These are phyloP conservation scores for Petasospora rhodanensis DNA, from an alignment of 1,139 yeast genomes.

Conservation along the genomic window DNA sequence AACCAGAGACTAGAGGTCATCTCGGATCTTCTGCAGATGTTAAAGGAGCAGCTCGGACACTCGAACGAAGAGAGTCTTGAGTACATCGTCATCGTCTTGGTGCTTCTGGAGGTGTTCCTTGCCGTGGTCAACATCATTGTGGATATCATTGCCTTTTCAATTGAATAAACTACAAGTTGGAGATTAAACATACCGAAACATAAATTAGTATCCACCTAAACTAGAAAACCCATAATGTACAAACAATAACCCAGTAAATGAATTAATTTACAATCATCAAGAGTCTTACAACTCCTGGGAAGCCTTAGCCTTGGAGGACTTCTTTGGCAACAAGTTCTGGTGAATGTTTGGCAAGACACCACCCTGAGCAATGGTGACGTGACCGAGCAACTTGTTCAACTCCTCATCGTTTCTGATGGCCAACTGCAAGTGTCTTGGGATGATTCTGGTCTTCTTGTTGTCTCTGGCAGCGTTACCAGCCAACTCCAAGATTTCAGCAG, in stretches of 20 bases:
- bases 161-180: not conserved
- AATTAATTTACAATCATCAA: conserved; percentile 15
- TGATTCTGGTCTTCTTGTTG: conserved; percentile 96
- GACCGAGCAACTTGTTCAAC: conserved; percentile 89
- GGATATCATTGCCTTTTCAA: conserved; percentile 32
- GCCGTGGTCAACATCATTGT: conserved; percentile 68
- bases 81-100: conserved; percentile 85
- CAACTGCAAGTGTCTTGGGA: conserved; percentile 96
- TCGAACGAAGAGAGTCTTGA: conserved; percentile 89
- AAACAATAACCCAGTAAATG: conserved; percentile 30
- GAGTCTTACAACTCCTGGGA: conserved; percentile 73
- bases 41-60: conserved; percentile 94
- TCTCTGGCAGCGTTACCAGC: conserved; percentile 99
- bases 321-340: conserved; percentile 94
- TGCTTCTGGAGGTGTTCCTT: conserved; percentile 87
- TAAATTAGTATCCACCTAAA: conserved; percentile 28
- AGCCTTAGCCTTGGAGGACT: conserved; percentile 77
- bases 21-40: conserved; percentile 88
- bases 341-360: conserved; percentile 98
- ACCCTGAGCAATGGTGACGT: conserved; percentile 96
- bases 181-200: conserved; percentile 18
- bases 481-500: conserved; percentile 95
- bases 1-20: conserved; percentile 93
- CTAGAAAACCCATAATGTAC: conserved; percentile 28
- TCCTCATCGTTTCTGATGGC: conserved; percentile 99